Percentiles rank a stretch among this genome's conserved stretches.
phyloP scores from a whole-genome alignment of 164 flowering plant species.

The Umbilicus rupestris region DNA sequence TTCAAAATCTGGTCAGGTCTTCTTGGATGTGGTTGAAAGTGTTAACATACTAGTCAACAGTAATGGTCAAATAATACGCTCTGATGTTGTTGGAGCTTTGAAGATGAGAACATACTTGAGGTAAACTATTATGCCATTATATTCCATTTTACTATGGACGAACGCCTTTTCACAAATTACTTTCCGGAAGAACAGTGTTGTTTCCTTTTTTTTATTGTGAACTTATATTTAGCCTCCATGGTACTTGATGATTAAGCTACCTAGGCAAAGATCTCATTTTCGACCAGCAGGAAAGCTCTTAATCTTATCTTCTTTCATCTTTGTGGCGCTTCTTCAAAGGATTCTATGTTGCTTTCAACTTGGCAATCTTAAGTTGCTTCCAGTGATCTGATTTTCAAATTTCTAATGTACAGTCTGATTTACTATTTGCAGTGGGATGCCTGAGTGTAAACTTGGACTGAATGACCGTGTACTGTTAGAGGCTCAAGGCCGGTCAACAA shows the following conservation, averaged over 20 bases:
- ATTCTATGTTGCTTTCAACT: background rate
- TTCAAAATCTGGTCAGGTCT: conserved; percentile 43
- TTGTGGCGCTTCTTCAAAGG: background rate
- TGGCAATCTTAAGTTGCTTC: background rate
- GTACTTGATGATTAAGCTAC: background rate
- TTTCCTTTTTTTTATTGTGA: background rate
- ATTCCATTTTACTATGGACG: background rate
- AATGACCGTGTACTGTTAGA: conserved; percentile 90
- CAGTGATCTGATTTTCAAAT: background rate
- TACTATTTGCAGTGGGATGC: conserved; percentile 83
- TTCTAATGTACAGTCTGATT: background rate
- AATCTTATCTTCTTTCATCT: background rate
- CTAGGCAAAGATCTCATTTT: background rate
- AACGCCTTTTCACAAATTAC: background rate
- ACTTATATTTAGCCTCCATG: background rate
- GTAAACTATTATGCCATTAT: conserved; percentile 21
- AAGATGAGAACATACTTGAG: conserved; percentile 98
- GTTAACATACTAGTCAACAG: conserved; percentile 97
- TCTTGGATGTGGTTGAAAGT: conserved; percentile 95
- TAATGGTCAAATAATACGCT: conserved; percentile 90
- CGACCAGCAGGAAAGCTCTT: background rate
- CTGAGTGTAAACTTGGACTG: conserved; percentile 96
- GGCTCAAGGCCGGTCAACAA: conserved; percentile 90
- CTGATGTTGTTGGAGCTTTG: conserved; percentile 96
- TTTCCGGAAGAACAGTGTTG: background rate